Evolutionary conservation across 148 eudicot species (phyloP), one percentile per base, ranked within the genome.

Genomic region (Rhododendron simsii): DNA sequence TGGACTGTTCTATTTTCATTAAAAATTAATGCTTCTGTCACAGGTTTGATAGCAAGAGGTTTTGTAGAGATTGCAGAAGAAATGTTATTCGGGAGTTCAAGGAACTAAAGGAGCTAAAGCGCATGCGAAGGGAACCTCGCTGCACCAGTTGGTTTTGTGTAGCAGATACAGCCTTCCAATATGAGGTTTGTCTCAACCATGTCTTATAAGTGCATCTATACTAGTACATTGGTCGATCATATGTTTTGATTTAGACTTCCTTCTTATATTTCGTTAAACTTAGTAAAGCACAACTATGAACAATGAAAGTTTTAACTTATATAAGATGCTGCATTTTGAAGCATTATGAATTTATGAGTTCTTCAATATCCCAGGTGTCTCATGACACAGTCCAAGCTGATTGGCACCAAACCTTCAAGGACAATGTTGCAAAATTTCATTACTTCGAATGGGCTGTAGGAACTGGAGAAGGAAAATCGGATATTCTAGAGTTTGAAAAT

Each of bases 401-500:
- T 87, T 97, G 99, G 99, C 96, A 94, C 88, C 98, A 94, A 89
- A 92, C 94, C 23, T 95, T 95, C 86, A 71, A 81, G 21, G 98
- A 97, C 80, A 91, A 97, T 21, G 88, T 89, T 88, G 98, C 95
- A 85, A 90, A 89, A 11, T 96, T 95, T 87, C 95, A 92, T 90
- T 95, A 94, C 91, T 97, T 95, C 89, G 99, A 97, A 92, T 97
- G 99, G 99, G 98, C 95, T 80, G 90, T 97, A 77, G 99, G 99
- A 65, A 92, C 96, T 76, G 99, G 93, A 55, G 98, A 97, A 92
- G 99, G 99, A 86, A 95, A 94, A 90, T 92, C 93, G 85, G 99
- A 97, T 83, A 97, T 97, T 83, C 86, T 94, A 89, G 96, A 93
- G 16, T 97, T 94, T 88, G 96, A 94, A 92, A 91, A 97, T 93